phyloP scores from a whole-genome alignment of 139 green algal genomes.

The Chlorella sp. region DNA sequence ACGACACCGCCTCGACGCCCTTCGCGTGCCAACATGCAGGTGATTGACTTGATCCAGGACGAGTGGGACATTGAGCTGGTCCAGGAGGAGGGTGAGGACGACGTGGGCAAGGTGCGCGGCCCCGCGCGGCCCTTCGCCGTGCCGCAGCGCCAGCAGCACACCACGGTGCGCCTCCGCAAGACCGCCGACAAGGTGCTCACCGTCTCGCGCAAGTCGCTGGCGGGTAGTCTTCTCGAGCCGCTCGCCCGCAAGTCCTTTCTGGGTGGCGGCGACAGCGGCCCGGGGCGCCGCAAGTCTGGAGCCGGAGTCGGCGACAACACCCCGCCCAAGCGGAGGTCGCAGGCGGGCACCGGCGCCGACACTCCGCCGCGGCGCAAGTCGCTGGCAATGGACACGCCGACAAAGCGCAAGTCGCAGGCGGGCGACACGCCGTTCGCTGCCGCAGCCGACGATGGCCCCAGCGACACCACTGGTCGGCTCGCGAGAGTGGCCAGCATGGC shows the following conservation, averaged over 20 bases:
- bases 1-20: too few species aligned
- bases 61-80: conserved; percentile 31
- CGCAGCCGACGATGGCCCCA: too few species aligned
- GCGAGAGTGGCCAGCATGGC: neutral
- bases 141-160: neutral
- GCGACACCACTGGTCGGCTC: too few species aligned
- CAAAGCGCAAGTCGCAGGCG: neutral
- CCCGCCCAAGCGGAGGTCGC: neutral
- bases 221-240: too few species aligned
- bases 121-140: conserved; percentile 6
- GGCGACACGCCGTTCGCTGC: too few species aligned
- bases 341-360: neutral
- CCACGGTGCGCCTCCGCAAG: neutral
- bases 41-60: conserved; percentile 6
- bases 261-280: too few species aligned
- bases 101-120: conserved; percentile 13
- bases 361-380: neutral
- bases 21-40: neutral
- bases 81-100: too few species aligned
- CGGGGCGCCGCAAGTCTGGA: too few species aligned
- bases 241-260: too few species aligned
- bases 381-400: neutral
- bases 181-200: too few species aligned
- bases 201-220: too few species aligned
- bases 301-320: too few species aligned